These are phyloP conservation scores for Rhodomyrtus psidioides DNA, from an alignment of 441 rosid genomes.

Conservation along the genomic window DNA sequence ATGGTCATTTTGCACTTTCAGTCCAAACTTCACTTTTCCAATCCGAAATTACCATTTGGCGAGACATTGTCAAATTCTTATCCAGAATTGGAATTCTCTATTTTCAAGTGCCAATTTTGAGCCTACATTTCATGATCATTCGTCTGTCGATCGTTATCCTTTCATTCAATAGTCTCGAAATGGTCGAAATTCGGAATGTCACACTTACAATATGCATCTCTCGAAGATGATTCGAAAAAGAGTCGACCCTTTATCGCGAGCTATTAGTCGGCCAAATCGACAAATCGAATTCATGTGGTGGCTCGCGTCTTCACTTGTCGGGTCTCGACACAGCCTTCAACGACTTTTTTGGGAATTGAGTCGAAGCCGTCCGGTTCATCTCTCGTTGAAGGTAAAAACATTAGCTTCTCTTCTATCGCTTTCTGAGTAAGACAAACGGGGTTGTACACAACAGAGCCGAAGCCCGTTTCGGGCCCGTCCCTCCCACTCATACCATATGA, in stretches of 20 bases:
- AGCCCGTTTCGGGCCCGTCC: neutral
- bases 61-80: no score
- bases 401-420: neutral
- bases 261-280: fast-evolving
- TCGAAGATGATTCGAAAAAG: neutral
- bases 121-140: no score
- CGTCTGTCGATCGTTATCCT: no score
- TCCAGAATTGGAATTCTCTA: no score
- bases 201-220: no score
- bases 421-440: neutral
- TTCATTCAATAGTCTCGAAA: no score
- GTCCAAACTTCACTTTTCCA: no score
- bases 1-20: no score
- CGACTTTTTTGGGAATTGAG: neutral
- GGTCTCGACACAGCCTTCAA: neutral
- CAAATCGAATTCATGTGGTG: fast-evolving
- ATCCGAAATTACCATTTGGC: no score
- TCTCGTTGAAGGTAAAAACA: neutral
- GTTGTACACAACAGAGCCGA: neutral
- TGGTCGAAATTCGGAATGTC: no score
- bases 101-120: no score
- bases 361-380: neutral
- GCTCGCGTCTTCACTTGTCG: neutral
- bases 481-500: neutral
- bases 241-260: fast-evolving